These are phyloP conservation scores for Letharia columbiana DNA, from an alignment of 495 filamentous ascomycete genomes.

Conservation along the genomic window DNA sequence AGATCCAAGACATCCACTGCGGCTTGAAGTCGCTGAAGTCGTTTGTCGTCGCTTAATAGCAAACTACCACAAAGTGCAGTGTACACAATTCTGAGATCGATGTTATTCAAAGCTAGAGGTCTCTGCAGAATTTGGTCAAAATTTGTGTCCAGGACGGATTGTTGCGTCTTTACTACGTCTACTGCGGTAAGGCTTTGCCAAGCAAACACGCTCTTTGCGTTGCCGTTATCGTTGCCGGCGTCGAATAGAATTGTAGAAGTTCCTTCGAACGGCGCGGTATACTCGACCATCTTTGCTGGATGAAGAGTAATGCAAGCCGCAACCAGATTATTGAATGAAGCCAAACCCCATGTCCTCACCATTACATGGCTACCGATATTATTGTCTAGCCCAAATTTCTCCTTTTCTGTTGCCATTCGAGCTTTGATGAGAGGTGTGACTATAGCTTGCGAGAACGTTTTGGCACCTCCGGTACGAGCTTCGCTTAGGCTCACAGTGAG, in stretches of 20 bases:
- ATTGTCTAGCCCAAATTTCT: conserved; percentile 35
- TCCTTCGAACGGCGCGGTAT: conserved; percentile 36
- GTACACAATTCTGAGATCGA: conserved; percentile 11
- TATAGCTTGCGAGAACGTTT: background rate
- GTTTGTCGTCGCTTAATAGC: conserved; percentile 1
- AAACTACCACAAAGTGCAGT: conserved; percentile 4
- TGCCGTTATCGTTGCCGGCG: conserved; percentile 22
- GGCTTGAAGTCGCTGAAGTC: background rate
- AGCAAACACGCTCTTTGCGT: conserved; percentile 26
- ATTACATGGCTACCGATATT: conserved; percentile 38
- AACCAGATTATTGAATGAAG: conserved; percentile 34
- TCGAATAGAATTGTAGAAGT: conserved; percentile 33
- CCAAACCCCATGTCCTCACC: conserved; percentile 44
- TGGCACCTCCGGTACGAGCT: background rate
- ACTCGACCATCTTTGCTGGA: conserved; percentile 47
- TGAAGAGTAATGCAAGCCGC: conserved; percentile 40
- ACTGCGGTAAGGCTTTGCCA: conserved; percentile 14
- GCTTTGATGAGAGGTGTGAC: background rate
- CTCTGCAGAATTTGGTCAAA: background rate
- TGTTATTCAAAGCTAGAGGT: background rate
- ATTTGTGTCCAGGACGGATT: conserved; percentile 8
- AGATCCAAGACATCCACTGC: background rate
- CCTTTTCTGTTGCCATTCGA: background rate
- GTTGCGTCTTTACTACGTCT: conserved; percentile 15
- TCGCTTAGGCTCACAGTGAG: background rate